Evolutionary conservation across 129 eudicot genomes (phyloP), one percentile per base, ranked within the genome.

Genomic region (Scalesia atractyloides): DNA sequence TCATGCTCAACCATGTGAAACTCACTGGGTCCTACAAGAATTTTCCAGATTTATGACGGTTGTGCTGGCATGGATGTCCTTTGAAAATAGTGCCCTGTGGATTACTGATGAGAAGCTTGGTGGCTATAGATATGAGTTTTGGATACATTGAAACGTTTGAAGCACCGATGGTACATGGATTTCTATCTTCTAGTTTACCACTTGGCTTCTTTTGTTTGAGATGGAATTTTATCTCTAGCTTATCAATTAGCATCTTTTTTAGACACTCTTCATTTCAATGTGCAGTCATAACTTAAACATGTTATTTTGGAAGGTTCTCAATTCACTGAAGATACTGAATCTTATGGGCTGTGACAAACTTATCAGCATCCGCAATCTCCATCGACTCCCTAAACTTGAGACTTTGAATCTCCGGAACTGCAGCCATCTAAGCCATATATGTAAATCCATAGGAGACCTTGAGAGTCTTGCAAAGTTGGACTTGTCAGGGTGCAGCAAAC

Each of bases 331-430:
- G 48, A 57, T 76, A 19, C 76, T 82, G 34, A 59, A 72, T 50
- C 86, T 82, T 7, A 44, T 74, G 53, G 44, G 59, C 1, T 82
- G 47, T 50, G 0, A 10, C 48, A 50, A 33, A 69, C 73, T 69
- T 50, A 26, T 69, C 10, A 36, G 73, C 5, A 33, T 69, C 62
- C 8, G 9, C 20, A 30, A 16, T 69, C 5, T 69, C 5, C n/a
- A n/a, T 18, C 73, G 30, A 16, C 63, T 77, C 20, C 72, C 79
- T 58, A 70, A 72, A 51, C 77, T 75, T 60, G 68, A 78, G 68
- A 48, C 34, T 6, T 48, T 79, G 66, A 16, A 5, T 0, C 56
- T 79, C 1, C 6, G 30, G 26, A 41, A 26, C 4, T 79, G 79
- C 22, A 14, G 0, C 9, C 26, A 33, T 11, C 60, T 79, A 26